phyloP scores from a whole-genome alignment of 495 filamentous ascomycete genomes.

The Hyaloscypha finlandica region DNA sequence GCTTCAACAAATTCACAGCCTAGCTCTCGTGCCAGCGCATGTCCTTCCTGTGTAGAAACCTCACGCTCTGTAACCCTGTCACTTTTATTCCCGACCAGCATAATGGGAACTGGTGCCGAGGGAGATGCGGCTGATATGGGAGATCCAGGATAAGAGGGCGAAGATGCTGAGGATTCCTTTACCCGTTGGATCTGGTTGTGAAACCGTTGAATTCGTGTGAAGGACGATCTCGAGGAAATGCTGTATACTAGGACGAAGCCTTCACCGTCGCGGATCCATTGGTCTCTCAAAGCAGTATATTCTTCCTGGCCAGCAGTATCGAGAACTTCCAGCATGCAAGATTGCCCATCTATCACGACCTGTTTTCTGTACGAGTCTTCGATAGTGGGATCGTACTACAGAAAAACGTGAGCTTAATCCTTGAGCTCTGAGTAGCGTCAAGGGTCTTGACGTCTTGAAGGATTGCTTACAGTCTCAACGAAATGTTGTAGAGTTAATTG shows the following conservation, averaged over 20 bases:
- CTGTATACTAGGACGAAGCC: conserved; percentile 98
- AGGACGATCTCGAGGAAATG: conserved; percentile 93
- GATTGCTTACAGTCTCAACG: conserved; percentile 51
- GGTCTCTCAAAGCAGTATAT: conserved; percentile 94
- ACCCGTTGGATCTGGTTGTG: conserved; percentile 97
- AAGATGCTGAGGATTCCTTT: conserved; percentile 87
- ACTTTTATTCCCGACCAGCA: conserved; percentile 98
- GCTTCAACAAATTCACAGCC: conserved; percentile 98
- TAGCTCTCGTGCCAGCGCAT: conserved; percentile 85
- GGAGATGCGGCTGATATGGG: conserved; percentile 52
- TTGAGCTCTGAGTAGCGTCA: neutral
- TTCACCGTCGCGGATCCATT: conserved; percentile 98
- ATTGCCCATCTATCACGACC: conserved; percentile 93
- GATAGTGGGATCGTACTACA: conserved; percentile 88
- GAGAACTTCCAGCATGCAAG: conserved; percentile 97
- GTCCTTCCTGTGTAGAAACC: conserved; percentile 94
- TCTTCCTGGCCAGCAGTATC: conserved; percentile 99
- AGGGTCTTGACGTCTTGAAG: neutral
- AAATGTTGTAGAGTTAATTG: conserved; percentile 75
- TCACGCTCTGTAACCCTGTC: conserved; percentile 94
- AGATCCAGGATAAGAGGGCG: conserved; percentile 68
- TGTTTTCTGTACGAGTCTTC: conserved; percentile 98
- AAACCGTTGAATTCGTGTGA: conserved; percentile 91
- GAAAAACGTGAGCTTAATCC: conserved; percentile 19
- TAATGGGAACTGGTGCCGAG: conserved; percentile 79